Evolutionary conservation across 1,284 basidiomycete species (phyloP).

Genomic region (Termitomyces sp.): DNA sequence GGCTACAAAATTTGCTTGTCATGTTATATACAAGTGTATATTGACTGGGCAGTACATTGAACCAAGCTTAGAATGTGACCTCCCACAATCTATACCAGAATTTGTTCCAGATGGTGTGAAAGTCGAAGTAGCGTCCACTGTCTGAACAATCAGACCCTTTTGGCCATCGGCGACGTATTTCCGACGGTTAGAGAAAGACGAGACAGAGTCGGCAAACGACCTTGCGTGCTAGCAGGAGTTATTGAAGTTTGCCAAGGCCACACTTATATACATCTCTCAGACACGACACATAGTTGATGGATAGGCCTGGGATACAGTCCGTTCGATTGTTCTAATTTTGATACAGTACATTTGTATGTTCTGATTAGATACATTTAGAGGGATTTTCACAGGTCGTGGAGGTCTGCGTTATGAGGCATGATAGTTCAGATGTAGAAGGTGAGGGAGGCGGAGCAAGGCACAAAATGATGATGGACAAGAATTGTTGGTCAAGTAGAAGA

Average conservation of each 20-base stretch:
- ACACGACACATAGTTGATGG: background rate
- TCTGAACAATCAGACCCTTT: too few relatives aligned
- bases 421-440: constrained; percentile 3
- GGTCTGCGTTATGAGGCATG: background rate
- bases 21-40: too few relatives aligned
- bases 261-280: background rate
- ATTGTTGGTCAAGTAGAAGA: constrained; percentile 8
- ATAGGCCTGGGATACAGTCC: background rate
- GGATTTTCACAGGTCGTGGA: background rate
- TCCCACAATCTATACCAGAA: too few relatives aligned
- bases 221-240: background rate
- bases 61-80: too few relatives aligned
- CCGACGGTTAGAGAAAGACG: background rate
- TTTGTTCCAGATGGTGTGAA: too few relatives aligned
- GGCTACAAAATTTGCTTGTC: too few relatives aligned
- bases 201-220: background rate
- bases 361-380: too few relatives aligned
- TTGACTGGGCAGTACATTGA: too few relatives aligned
- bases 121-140: too few relatives aligned
- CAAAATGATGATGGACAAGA: constrained; percentile 2
- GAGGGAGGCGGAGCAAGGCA: constrained; percentile 3
- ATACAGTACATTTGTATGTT: too few relatives aligned
- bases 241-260: background rate
- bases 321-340: background rate
- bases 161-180: background rate